Evolutionary conservation across 2,329 filamentous ascomycete species (phyloP).

Genomic region (Dactylellina sp.): DNA sequence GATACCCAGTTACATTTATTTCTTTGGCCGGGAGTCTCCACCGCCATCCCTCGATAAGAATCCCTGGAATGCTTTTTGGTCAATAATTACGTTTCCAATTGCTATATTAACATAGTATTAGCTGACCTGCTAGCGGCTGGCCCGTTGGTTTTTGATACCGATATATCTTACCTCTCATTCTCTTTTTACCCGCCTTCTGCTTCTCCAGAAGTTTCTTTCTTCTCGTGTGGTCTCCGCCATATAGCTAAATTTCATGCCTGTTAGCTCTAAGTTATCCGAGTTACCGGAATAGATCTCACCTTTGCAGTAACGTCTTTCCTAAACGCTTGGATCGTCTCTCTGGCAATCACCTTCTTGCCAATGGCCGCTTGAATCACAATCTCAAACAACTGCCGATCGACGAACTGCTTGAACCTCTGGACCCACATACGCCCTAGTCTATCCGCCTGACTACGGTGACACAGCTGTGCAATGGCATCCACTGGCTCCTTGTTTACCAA

Average conservation of each 20-base stretch:
- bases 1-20: conserved; percentile 6
- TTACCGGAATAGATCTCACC: conserved; percentile 13
- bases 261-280: conserved; percentile 68
- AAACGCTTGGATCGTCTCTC: conserved; percentile 96
- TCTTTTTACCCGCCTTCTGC: conserved; percentile 95
- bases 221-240: conserved; percentile 86
- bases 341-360: conserved; percentile 83
- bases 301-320: conserved; percentile 87
- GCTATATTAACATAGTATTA: conserved; percentile 61
- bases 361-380: conserved; percentile 92
- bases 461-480: conserved; percentile 90
- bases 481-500: conserved; percentile 94
- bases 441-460: conserved; percentile 84
- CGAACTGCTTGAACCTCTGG: conserved; percentile 94
- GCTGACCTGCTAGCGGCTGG: neutral
- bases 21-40: conserved; percentile 38
- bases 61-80: conserved; percentile 92
- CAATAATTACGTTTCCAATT: conserved; percentile 90
- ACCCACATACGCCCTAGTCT: conserved; percentile 89
- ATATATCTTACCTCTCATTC: conserved; percentile 69
- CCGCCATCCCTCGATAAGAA: conserved; percentile 81
- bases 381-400: conserved; percentile 97
- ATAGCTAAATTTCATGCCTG: conserved; percentile 67
- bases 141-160: neutral
- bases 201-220: conserved; percentile 90